Conservation (phyloP, 208 protist species). For the Leishmania major region DNA sequence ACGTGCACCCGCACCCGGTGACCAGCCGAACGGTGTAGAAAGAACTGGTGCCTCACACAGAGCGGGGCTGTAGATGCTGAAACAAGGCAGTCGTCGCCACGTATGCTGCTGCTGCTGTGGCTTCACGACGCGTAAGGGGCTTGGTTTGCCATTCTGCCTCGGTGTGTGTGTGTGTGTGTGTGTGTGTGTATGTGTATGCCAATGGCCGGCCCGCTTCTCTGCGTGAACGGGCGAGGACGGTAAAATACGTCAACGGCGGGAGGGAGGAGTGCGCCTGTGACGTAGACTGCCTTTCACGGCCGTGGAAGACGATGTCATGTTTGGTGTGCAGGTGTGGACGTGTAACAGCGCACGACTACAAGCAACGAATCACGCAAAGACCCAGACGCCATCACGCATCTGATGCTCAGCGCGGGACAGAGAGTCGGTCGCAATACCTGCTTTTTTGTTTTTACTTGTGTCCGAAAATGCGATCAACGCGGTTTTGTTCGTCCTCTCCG, state of each 20-base stretch:
- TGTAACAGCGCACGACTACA: not conserved
- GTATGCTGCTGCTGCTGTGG: not conserved
- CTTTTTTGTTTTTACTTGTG: too few species aligned
- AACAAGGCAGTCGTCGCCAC: not conserved
- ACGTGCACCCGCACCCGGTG: conserved; percentile 46
- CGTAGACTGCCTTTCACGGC: not conserved
- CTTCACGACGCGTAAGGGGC: not conserved
- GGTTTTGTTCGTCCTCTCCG: not conserved
- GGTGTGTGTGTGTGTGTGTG: not conserved
- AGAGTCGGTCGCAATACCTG: not conserved
- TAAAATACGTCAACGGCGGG: not conserved
- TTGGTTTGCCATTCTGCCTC: not conserved
- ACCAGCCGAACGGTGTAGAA: not conserved
- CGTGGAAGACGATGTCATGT: not conserved
- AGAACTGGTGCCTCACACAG: not conserved
- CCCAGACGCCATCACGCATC: not conserved
- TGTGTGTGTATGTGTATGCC: not conserved
- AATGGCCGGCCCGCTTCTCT: not conserved
- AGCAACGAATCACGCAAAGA: not conserved
- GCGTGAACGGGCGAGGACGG: not conserved
- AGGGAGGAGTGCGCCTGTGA: not conserved
- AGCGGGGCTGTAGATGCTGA: not conserved
- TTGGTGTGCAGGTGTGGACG: not conserved
- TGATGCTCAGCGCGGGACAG: not conserved
- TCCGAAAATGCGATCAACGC: not conserved